Percentiles rank a stretch among this genome's conserved stretches.
Evolutionary conservation across 345 rosid genomes (phyloP).

Genomic region (Eucalyptus decipiens): DNA sequence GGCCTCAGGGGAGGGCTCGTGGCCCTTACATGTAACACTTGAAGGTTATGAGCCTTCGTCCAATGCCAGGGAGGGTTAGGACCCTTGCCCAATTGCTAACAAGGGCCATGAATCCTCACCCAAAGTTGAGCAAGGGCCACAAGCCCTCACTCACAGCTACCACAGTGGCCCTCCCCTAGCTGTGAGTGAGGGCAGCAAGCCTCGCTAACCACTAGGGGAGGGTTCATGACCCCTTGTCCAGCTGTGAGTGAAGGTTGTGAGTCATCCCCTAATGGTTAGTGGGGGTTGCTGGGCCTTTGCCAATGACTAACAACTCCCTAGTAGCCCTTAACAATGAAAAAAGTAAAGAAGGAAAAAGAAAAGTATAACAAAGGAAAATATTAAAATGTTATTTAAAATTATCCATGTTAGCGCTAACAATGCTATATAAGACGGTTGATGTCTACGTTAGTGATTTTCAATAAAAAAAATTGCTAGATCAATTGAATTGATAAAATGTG

Average conservation of each 20-base stretch:
- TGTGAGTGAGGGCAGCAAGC: not conserved
- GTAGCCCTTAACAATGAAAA: no score
- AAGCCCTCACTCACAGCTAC: not conserved
- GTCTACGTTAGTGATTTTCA: not conserved
- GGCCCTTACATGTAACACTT: fast-evolving
- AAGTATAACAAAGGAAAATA: not conserved
- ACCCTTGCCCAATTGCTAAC: no score
- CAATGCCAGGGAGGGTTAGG: not conserved
- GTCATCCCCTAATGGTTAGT: not conserved
- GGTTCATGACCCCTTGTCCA: not conserved
- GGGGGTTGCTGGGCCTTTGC: not conserved
- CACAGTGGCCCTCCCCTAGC: not conserved
- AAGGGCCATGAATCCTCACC: no score
- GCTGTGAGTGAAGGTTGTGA: not conserved
- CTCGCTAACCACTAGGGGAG: not conserved
- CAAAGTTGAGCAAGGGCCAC: not conserved
- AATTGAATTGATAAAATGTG: not conserved
- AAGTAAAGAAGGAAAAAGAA: no score
- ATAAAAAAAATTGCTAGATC: no score
- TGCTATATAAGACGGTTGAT: fast-evolving
- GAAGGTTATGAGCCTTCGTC: not conserved
- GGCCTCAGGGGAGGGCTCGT: not conserved
- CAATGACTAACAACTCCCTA: fast-evolving
- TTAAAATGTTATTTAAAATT: no score
- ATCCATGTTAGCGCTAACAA: no score